phyloP scores from a whole-genome alignment of 2,329 filamentous ascomycete species.

The Arthrinium puccinioides region DNA sequence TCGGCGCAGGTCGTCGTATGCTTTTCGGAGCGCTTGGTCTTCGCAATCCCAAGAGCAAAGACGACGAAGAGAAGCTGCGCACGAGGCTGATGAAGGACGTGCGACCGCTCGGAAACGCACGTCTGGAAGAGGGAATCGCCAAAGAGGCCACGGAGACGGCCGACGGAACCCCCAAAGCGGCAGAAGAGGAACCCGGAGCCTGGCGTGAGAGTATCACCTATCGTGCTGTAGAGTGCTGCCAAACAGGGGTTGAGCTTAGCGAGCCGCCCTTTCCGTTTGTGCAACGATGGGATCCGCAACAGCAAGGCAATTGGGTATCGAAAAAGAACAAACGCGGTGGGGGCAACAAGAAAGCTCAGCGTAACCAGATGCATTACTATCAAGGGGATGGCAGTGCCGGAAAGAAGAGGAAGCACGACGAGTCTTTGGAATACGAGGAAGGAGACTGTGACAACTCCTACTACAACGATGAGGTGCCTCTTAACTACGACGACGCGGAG shows the following conservation, averaged over 20 bases:
- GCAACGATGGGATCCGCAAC: slow-evolving; percentile 80
- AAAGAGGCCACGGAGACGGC: not conserved
- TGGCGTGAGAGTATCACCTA: slow-evolving; percentile 73
- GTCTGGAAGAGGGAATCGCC: slow-evolving; percentile 16
- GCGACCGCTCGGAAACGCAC: slow-evolving; percentile 29
- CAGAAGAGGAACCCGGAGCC: slow-evolving; percentile 46
- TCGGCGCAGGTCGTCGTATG: slow-evolving; percentile 59
- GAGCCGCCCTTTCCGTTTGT: slow-evolving; percentile 84
- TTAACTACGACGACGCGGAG: slow-evolving; percentile 33
- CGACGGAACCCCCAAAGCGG: slow-evolving; percentile 5
- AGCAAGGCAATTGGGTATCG: slow-evolving; percentile 38
- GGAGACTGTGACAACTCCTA: slow-evolving; percentile 26
- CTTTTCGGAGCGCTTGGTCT: slow-evolving; percentile 68
- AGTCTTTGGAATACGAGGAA: slow-evolving; percentile 25
- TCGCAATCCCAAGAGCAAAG: slow-evolving; percentile 58
- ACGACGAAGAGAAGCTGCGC: slow-evolving; percentile 58
- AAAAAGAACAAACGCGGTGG: slow-evolving; percentile 32
- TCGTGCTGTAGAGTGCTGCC: slow-evolving; percentile 75
- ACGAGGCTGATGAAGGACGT: slow-evolving; percentile 50
- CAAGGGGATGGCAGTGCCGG: slow-evolving; percentile 22
- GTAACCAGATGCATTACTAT: slow-evolving; percentile 32
- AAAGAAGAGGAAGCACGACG: slow-evolving; percentile 44
- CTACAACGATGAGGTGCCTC: slow-evolving; percentile 26
- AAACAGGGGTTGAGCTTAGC: slow-evolving; percentile 60
- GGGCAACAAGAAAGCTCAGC: slow-evolving; percentile 42